Evolutionary conservation across 2,329 filamentous ascomycete genomes (phyloP), one percentile per base, ranked within the genome.

Genomic region (Phoma sp.): DNA sequence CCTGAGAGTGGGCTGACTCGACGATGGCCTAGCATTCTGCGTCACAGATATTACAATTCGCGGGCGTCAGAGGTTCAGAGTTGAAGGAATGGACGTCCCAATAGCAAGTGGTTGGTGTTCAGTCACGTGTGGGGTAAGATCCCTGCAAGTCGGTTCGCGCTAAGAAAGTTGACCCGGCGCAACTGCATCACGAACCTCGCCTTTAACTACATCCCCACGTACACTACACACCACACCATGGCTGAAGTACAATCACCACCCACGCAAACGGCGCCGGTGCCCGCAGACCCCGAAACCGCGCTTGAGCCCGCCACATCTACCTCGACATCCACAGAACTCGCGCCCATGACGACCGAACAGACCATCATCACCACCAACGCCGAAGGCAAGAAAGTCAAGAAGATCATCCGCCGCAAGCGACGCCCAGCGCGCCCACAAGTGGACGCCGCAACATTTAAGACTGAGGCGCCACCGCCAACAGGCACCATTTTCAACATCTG

Each of bases 401-500:
- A 93, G 80, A 91, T 98, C 64, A 89, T 96, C 64, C 87, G 93
- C 60, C 92, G 91, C 73, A 97, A 96, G 81, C 88, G 90, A 69
- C 85, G 92, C 32, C 95, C 95, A 26, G 95, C 95, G 39, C 87
- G 93, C 54, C 89, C 90, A 0, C 95, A 99, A 78, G 88, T 97
- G 68, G 95, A 99, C 70, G 87, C 92, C 1, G 87, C 89, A 33
- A 88, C 88, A 36, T 84, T 96, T 77, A 91, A 89, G 66, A 88
- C 88, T 28, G 92, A 96, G 66, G 89, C 91, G 4, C 92, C 93
- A 14, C 90, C 91, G 1, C 93, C 98, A 69, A 98, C 93, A 0
- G 95, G 95, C 47, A 96, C 91, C 0, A 92, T 93, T 53, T 99
- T 95, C 83, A 99, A 99, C 77, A 96, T 96, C 69, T 97, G 93